Base-by-base conservation (phyloP, 305 asterid genomes). In the Salvia sclarea region DNA sequence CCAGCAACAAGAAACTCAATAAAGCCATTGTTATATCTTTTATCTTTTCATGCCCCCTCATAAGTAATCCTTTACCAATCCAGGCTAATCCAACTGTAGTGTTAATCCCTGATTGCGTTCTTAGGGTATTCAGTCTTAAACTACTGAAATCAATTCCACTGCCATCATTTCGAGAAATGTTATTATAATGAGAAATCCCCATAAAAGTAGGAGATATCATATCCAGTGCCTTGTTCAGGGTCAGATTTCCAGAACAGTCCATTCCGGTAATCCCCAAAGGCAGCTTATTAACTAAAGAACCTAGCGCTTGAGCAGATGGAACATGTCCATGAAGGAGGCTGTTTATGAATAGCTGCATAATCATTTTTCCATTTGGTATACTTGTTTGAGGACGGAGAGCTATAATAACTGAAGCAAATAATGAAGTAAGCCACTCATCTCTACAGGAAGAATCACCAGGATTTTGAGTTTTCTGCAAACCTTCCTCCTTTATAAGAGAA, bases 41-140 rank as follows among this genome's bases (percentile, higher is more conserved):
- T 50, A 86, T 78, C 90, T 80, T 83, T 80, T 83, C 96, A 77
- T 94, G 96, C 70, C 99, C 97, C 80, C 99, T 83, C 97, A 89
- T 87, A 57, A 94, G 82, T 76, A 94, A 79, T 50, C 97, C 99
- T 84, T 94, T 94, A 59, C 96, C 96, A 72, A 91, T 78, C 99
- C 99, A 94, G 71, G 97, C 95, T 71, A 94, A 82, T 67, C 97
- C 97, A 79, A 76, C 58, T 77, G 88, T 68, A 44, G 82, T 77
- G 70, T 80, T 78, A 75, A 79, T 64, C 76, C 75, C 75, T 1
- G 81, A 63, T 24, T 82, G 74, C 47, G 67, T 31, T 75, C 74
- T 67, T 64, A 61, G 20, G 54, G 72, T 75, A 68, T 68, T 58
- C 68, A 80, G 65, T 68, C 80, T 81, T 72, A 84, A 82, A 44